Conservation (phyloP, 177 flowering plant genomes). For the Vitis hybrid region DNA sequence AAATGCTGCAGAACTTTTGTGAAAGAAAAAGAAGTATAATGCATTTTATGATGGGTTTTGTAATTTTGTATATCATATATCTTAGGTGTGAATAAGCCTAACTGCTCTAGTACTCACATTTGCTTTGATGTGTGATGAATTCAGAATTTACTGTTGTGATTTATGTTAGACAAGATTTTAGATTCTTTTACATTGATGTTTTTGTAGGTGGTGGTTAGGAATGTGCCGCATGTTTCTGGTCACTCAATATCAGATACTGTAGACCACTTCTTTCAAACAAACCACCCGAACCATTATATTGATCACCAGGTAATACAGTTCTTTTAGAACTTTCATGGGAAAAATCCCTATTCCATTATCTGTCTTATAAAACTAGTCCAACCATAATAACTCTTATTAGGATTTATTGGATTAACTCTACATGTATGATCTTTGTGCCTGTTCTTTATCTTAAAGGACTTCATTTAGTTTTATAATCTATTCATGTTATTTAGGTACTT, state of each 20-base stretch:
- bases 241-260: slow-evolving; percentile 72
- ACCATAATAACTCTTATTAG: no score
- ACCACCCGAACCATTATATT: slow-evolving; percentile 79
- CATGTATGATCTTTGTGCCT: neutral
- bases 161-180: no score
- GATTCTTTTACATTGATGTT: neutral
- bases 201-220: slow-evolving; percentile 81
- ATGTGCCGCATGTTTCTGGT: slow-evolving; percentile 69
- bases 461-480: neutral
- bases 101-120: no score
- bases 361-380: no score
- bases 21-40: no score
- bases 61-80: no score
- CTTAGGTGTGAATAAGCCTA: no score
- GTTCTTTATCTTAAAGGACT: neutral
- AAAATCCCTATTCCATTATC: no score
- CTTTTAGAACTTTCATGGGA: neutral
- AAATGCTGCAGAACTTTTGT: no score
- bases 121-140: no score
- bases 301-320: slow-evolving; percentile 71
- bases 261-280: slow-evolving; percentile 73
- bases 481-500: neutral
- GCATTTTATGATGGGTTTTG: no score
- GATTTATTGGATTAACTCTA: neutral
- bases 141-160: no score